These are phyloP conservation scores for Emergomyces orientalis DNA, from an alignment of 2,329 filamentous ascomycete genomes.

Conservation along the genomic window DNA sequence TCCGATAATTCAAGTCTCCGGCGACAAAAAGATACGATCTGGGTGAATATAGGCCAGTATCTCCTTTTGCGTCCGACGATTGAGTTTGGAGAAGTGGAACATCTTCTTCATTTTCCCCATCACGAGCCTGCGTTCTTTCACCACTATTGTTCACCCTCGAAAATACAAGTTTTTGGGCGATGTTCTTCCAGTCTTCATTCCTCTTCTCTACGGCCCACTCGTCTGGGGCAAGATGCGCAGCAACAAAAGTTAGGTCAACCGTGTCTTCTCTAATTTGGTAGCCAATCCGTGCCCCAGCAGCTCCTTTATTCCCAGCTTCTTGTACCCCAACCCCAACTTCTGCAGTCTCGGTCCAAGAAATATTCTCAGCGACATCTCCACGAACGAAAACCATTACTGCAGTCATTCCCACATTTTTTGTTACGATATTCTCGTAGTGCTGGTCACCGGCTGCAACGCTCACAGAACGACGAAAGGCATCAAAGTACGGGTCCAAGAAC, in stretches of 20 bases:
- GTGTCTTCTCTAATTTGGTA: constrained; percentile 42
- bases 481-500: constrained; percentile 66
- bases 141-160: constrained; percentile 32
- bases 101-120: constrained; percentile 22
- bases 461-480: constrained; percentile 61
- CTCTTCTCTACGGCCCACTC: constrained; percentile 66
- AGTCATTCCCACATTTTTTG: constrained; percentile 78
- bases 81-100: constrained; percentile 25
- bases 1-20: constrained; percentile 93
- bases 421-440: constrained; percentile 60
- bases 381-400: constrained; percentile 76
- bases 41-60: constrained; percentile 58
- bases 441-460: constrained; percentile 48
- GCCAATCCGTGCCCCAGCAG: constrained; percentile 65
- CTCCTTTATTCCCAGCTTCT: constrained; percentile 94
- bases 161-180: constrained; percentile 74
- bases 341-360: constrained; percentile 63
- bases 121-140: constrained; percentile 28
- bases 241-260: constrained; percentile 71
- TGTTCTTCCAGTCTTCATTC: constrained; percentile 80
- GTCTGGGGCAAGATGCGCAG: constrained; percentile 80
- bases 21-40: constrained; percentile 72
- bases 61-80: constrained; percentile 23
- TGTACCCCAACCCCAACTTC: constrained; percentile 75
- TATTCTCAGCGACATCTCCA: constrained; percentile 45